Conservation (phyloP, 108 stramenopile species). For the Pseudonitzschia multistriata region DNA sequence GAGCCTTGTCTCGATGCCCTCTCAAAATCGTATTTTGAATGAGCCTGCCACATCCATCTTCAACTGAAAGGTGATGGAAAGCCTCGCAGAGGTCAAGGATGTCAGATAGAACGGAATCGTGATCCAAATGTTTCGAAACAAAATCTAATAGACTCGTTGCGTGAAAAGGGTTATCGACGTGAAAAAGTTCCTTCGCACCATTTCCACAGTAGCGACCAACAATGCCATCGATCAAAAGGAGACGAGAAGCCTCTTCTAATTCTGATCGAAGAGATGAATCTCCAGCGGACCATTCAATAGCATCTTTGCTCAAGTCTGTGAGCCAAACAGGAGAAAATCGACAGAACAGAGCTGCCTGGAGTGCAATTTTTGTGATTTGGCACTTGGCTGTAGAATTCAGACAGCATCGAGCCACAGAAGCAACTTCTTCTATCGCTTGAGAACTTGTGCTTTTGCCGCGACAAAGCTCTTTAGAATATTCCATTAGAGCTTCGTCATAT, state of each 20-base stretch:
- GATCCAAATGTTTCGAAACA: conserved; percentile 56
- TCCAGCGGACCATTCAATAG: conserved; percentile 64
- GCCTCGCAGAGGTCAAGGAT: conserved; percentile 66
- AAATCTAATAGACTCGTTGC: conserved; percentile 60
- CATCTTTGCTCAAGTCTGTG: conserved; percentile 53
- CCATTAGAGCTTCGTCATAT: conserved; percentile 57
- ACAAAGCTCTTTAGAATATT: conserved; percentile 55
- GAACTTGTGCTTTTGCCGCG: conserved; percentile 49
- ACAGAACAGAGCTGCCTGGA: conserved; percentile 71
- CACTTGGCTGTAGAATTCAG: conserved; percentile 49
- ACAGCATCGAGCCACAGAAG: conserved; percentile 65
- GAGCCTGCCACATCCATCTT: conserved; percentile 54
- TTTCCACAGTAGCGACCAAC: conserved; percentile 79
- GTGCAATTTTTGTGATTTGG: conserved; percentile 55
- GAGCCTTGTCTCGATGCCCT: conserved; percentile 14
- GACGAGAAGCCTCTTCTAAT: conserved; percentile 71
- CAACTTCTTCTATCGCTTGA: conserved; percentile 37
- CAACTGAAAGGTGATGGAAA: conserved; percentile 62
- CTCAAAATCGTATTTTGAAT: conserved; percentile 50
- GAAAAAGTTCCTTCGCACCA: conserved; percentile 75
- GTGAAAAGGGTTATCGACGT: conserved; percentile 76
- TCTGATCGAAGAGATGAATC: conserved; percentile 64
- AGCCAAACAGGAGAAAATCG: conserved; percentile 59
- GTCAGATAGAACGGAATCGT: conserved; percentile 51
- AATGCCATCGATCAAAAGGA: conserved; percentile 69